phyloP scores from a whole-genome alignment of 1,139 yeast genomes.

The Yamadazyma conglobata region DNA sequence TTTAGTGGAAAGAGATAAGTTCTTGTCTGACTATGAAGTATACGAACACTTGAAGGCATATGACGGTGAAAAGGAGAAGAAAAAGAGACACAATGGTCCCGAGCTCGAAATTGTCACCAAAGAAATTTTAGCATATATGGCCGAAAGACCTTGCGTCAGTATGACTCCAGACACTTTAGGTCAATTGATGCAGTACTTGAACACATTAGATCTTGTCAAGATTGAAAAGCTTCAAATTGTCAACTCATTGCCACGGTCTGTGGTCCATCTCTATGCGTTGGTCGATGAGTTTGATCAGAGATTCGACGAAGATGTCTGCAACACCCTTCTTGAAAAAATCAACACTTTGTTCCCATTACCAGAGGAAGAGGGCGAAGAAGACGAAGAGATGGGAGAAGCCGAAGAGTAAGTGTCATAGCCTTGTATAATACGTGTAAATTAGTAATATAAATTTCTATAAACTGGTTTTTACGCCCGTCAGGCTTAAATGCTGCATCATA shows the following conservation, averaged over 20 bases:
- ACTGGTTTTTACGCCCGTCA: background rate
- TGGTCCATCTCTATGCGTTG: constrained; percentile 74
- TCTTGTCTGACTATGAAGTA: constrained; percentile 74
- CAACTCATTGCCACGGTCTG: constrained; percentile 72
- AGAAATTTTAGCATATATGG: constrained; percentile 53
- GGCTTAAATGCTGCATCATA: too few species aligned
- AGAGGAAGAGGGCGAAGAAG: constrained; percentile 34
- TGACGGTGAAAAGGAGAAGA: constrained; percentile 42
- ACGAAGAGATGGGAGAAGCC: constrained; percentile 22
- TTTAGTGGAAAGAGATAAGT: constrained; percentile 51
- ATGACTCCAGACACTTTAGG: constrained; percentile 48
- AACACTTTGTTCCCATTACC: constrained; percentile 46
- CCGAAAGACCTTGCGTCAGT: constrained; percentile 39
- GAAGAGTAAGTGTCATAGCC: constrained; percentile 9
- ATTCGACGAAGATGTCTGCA: constrained; percentile 60
- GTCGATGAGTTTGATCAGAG: constrained; percentile 92
- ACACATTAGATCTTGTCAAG: constrained; percentile 62
- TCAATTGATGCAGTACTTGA: constrained; percentile 49
- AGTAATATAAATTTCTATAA: constrained; percentile 2
- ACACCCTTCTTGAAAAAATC: constrained; percentile 50
- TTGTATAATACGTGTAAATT: constrained; percentile 6
- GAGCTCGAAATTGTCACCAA: constrained; percentile 66
- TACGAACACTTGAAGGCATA: constrained; percentile 53
- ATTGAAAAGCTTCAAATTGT: constrained; percentile 83
- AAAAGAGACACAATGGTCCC: constrained; percentile 35